Evolutionary conservation across 495 filamentous ascomycete species (phyloP), one percentile per base, ranked within the genome.

Genomic region (Trichoderma orchidacearum): DNA sequence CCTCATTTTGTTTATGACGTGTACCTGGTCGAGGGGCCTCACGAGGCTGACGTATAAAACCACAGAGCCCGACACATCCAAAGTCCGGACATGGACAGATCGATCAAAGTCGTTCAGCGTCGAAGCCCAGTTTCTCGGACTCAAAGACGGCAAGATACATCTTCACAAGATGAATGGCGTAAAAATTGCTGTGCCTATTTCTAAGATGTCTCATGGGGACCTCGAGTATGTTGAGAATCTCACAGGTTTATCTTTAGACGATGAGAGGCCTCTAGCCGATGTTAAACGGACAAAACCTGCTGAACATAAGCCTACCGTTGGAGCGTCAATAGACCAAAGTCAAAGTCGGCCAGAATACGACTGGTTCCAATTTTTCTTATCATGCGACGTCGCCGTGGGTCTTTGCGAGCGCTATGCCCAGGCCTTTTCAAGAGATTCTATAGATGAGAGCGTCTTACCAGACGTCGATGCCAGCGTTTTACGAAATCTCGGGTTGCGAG

Each of bases 311-410:
- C 15, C 61, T 54, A 61, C 62, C 34, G 68, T 74, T 27, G 72
- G 75, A 17, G 79, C 73, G 2, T 68, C 72, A n/a, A 63, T 87
- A 35, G 74, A 85, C 67, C 68, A 61, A 48, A 66, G n/a, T n/a
- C n/a, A n/a, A n/a, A n/a, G n/a, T n/a, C 81, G 82, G 62, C 72
- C 81, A 8, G 84, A 90, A 41, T 95, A 97, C 64, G 93, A 99
- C 67, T 99, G 93, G 93, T 99, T 97, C 64, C 89, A 96, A 61
- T 97, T 99, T 72, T 99, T 99, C 75, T 73, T 99, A 23, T 79
- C 82, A 56, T 90, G 90, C 65, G 93, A 94, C 30, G 88, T 97
- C 57, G 86, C 87, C 55, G 86, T 89, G 31, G 86, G 91, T 62
- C 85, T 93, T 45, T 97, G 93, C 69, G 90, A 96, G 68, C 80